Evolutionary conservation across 306 rosid species (phyloP), one percentile per base, ranked within the genome.

Genomic region (Arachis hypogaea): DNA sequence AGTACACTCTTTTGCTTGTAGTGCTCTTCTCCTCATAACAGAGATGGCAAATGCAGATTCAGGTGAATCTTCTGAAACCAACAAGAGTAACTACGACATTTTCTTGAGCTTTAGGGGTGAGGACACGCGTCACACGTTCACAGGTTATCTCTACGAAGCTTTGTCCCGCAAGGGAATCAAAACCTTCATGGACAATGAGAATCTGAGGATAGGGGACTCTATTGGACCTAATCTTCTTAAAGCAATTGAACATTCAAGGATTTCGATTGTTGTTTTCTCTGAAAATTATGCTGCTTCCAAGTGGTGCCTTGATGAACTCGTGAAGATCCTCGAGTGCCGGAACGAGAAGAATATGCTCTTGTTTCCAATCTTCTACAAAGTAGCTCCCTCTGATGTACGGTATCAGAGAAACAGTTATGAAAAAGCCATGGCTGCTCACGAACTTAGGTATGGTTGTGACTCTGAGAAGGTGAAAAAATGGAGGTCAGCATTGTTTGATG

Each of bases 81-180:
- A 33, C 3, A 33, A 33, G 38, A 33, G 38, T 33, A 33, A 33
- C 41, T 29, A 58, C 2, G 42, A 58, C 0, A n/a, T 30, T 29
- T 59, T 59, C 41, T 6, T 59, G 41, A 59, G 63, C 33, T 59
- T 59, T 29, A 59, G 38, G 42, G 63, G 63, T 8, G 42, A 44
- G 9, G 47, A 44, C 47, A 44, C 47, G 47, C 47, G 8, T 0
- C 9, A 5, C 47, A 5, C 47, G 2, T 44, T 44, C 47, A 44
- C 47, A 2, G 8, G 47, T 44, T 5, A 44, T 44, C 47, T 44
- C 9, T 44, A 0, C 47, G 9, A 44, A 6, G 47, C 47, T 5
- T 44, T 44, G 47, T 6, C 1, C 47, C 8, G 47, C 47, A 44
- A 44, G 47, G 47, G 47, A 44, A 44, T 44, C 47, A 44, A 44